Base-by-base conservation (phyloP, 2,329 filamentous ascomycete species). In the Exophiala dermatitidis region DNA sequence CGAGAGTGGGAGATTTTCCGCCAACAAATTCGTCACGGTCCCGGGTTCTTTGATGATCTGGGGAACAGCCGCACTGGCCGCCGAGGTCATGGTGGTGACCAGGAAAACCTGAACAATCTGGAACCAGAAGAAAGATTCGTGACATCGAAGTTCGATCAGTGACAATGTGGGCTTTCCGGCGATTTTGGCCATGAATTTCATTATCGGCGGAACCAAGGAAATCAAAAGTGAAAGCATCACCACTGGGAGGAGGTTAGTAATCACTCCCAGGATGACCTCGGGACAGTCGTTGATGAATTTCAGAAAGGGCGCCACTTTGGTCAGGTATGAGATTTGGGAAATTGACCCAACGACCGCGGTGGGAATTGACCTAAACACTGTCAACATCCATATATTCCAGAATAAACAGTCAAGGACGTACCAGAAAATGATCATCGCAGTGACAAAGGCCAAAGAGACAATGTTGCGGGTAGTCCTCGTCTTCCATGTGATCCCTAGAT, bases 61-160 rank as follows among this genome's bases (percentile, higher is more conserved):
- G 28, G 78, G 72, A 1, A 83, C 76, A 0, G 88, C 82, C 4
- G 84, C 79, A 2, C 88, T 82, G 6, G 90, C 90, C 1, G 89
- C 84, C 10, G 89, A 91, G 1, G 87, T 80, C 31, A 97, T 61
- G 0, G 91, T 95, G 0, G 88, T 84, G 46, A 97, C 82, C 53
- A 97, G 73, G 73, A 97, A 97, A 42, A 95, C 88, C 67, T 97
- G 90, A 19, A 96, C 77, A 41, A 97, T 82, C 55, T 75, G 71
- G 65, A 75, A 74, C 43, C 80, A 82, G 65, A 95, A 98, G 75
- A 94, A 97, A 62, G 83, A 86, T 65, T 90, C 93, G 67, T 97
- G 89, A 0, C 88, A 90, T 54, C 89, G 90, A 5, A 97, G 75
- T 69, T 98, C 93, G 10, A 95, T 83, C 7, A 85, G 79, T 1